Conservation (phyloP, 2,329 filamentous ascomycete genomes). For the Huntiella moniliformis region DNA sequence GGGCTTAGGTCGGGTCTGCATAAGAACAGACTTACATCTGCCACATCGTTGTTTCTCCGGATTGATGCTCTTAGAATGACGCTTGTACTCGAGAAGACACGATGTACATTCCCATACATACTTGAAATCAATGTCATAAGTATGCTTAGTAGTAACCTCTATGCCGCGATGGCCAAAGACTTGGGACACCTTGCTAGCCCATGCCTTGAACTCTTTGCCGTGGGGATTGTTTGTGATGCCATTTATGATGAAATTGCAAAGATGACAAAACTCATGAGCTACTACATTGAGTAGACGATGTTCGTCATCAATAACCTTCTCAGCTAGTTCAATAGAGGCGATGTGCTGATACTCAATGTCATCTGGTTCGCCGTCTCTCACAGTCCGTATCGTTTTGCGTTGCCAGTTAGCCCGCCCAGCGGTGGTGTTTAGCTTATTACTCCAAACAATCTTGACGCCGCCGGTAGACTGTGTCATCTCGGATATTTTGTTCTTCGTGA, state of each 20-base stretch:
- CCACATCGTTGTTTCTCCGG: constrained; percentile 54
- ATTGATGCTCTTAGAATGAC: constrained; percentile 77
- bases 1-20: constrained; percentile 65
- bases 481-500: constrained; percentile 42
- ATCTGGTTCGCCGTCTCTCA: neutral
- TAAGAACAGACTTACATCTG: constrained; percentile 47
- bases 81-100: constrained; percentile 56
- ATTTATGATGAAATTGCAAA: constrained; percentile 78
- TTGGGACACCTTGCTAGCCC: constrained; percentile 37
- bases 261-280: constrained; percentile 93
- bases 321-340: constrained; percentile 71
- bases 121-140: constrained; percentile 79
- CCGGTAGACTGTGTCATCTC: constrained; percentile 43
- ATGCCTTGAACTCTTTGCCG: constrained; percentile 65
- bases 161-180: constrained; percentile 46
- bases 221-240: constrained; percentile 60
- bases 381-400: constrained; percentile 31
- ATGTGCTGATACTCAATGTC: constrained; percentile 30
- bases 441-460: constrained; percentile 55
- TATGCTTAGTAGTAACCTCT: constrained; percentile 74
- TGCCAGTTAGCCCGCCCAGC: constrained; percentile 61
- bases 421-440: constrained; percentile 60
- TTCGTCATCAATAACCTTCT: constrained; percentile 68
- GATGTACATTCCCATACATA: constrained; percentile 64
- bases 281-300: constrained; percentile 69